phyloP scores from a whole-genome alignment of 768 basidiomycete species.

The Tricholoma sp. region DNA sequence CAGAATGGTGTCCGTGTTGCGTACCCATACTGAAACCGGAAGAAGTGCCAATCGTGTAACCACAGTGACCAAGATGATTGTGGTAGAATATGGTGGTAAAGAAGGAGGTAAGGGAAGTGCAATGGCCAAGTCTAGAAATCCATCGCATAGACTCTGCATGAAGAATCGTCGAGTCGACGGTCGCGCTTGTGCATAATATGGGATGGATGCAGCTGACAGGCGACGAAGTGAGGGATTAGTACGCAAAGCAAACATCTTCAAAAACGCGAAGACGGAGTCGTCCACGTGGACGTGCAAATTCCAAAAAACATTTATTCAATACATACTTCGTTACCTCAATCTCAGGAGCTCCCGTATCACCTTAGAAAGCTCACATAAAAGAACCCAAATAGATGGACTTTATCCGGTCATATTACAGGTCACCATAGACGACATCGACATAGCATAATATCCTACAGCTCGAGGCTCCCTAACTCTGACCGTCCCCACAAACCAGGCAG shows the following conservation, averaged over 20 bases:
- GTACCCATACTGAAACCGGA: constrained; percentile 75
- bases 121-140: constrained; percentile 70
- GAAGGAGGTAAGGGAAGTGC: constrained; percentile 69
- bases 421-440: constrained; percentile 27
- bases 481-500: constrained; percentile 11
- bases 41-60: constrained; percentile 56
- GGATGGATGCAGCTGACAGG: constrained; percentile 8
- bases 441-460: constrained; percentile 27
- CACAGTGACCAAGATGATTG: constrained; percentile 68
- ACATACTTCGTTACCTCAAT: background rate
- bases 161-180: constrained; percentile 25
- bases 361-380: background rate
- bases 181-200: constrained; percentile 5
- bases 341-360: background rate
- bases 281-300: constrained; percentile 10
- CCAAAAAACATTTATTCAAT: background rate
- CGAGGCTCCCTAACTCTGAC: constrained; percentile 7
- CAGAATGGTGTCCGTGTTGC: constrained; percentile 14
- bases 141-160: constrained; percentile 47
- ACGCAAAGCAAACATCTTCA: constrained; percentile 29
- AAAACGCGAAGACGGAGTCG: constrained; percentile 1
- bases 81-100: constrained; percentile 66
- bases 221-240: constrained; percentile 13
- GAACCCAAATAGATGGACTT: constrained; percentile 17
- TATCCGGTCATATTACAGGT: constrained; percentile 24